Evolutionary conservation across 495 filamentous ascomycete genomes (phyloP).

Genomic region (Aspergillus taichungensis): DNA sequence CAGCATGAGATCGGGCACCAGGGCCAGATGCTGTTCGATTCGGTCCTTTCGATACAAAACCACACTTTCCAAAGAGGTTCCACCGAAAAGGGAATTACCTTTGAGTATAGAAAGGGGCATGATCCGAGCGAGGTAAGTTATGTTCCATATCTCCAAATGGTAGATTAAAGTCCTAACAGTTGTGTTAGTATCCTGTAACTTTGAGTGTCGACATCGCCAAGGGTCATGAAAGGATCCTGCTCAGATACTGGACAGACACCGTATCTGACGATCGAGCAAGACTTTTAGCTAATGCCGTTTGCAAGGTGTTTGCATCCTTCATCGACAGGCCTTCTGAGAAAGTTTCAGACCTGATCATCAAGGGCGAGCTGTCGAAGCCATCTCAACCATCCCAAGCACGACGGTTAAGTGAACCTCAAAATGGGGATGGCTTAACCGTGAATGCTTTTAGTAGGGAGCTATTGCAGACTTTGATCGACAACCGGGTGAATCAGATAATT

Average conservation of each 20-base stretch:
- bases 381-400: background rate
- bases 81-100: conserved; percentile 28
- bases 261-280: conserved; percentile 34
- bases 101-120: conserved; percentile 31
- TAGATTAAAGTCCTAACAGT: conserved; percentile 1
- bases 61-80: conserved; percentile 22
- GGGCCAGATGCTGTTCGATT: conserved; percentile 47
- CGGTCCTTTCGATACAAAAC: conserved; percentile 48
- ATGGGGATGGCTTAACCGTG: background rate
- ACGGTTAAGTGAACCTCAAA: background rate
- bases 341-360: conserved; percentile 17
- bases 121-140: conserved; percentile 40
- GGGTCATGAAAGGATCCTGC: conserved; percentile 34
- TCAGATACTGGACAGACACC: conserved; percentile 41
- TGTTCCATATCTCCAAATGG: background rate
- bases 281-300: conserved; percentile 21
- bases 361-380: background rate
- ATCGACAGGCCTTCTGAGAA: conserved; percentile 19
- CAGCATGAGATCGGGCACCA: conserved; percentile 46
- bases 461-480: conserved; percentile 32
- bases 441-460: conserved; percentile 14
- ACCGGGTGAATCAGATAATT: conserved; percentile 33
- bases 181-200: conserved; percentile 35
- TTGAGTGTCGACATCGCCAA: conserved; percentile 39
- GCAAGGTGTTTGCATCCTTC: conserved; percentile 26